These are phyloP conservation scores for Osmanthus fragrans DNA, from an alignment of 257 asterid species.

Conservation along the genomic window DNA sequence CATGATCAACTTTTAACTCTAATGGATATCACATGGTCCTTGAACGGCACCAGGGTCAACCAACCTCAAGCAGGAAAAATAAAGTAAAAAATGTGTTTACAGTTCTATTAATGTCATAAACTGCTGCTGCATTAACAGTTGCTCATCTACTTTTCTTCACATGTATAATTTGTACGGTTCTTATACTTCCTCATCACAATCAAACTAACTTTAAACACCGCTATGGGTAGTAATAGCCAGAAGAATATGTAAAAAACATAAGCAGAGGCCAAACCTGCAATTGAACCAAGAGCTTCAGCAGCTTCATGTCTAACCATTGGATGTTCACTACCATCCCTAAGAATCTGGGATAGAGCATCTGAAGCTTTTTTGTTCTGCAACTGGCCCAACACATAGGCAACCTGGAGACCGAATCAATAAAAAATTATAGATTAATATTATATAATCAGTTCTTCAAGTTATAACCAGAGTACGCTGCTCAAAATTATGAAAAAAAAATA, in stretches of 20 bases:
- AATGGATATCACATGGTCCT: neutral
- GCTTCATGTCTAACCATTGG: constrained; percentile 99
- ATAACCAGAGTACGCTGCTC: neutral
- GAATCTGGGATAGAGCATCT: constrained; percentile 71
- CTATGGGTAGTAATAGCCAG: neutral
- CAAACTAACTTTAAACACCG: neutral
- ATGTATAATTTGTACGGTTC: neutral
- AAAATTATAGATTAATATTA: neutral
- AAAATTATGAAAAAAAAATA: too few species aligned
- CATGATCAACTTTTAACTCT: neutral
- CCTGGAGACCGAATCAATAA: constrained; percentile 40
- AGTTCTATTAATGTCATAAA: neutral
- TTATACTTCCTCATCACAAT: neutral
- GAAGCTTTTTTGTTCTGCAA: constrained; percentile 84
- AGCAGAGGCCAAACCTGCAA: constrained; percentile 59
- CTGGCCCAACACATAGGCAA: constrained; percentile 95
- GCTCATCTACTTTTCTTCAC: neutral
- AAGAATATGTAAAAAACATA: neutral
- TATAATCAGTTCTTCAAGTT: neutral
- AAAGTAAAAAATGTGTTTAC: neutral
- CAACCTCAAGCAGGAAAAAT: neutral
- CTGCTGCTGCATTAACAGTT: neutral
- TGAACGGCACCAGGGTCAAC: neutral
- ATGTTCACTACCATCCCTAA: constrained; percentile 69
- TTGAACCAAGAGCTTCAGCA: constrained; percentile 98